A percentile compares a stretch with the other conserved stretches of the same genome.
Evolutionary conservation across 208 protist genomes (phyloP).

Genomic region (Wallacemonas sp.): DNA sequence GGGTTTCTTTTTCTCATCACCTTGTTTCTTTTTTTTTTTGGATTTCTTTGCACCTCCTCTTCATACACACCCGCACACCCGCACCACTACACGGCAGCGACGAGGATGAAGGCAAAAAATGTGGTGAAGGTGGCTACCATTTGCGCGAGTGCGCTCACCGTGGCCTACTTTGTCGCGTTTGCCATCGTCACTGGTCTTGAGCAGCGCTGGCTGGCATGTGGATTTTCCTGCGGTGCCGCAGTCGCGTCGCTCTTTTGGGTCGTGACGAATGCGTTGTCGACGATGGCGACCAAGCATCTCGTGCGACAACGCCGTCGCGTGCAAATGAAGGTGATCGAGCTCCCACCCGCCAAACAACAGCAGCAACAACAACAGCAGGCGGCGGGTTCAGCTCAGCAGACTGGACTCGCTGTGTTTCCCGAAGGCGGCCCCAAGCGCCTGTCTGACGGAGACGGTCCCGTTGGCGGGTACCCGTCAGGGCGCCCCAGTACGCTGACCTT

Average conservation of each 20-base stretch:
- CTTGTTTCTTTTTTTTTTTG: constrained; percentile 1
- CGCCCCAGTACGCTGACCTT: neutral
- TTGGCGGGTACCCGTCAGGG: neutral
- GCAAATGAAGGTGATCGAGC: constrained; percentile 16
- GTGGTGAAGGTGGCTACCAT: constrained; percentile 25
- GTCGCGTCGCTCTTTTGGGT: constrained; percentile 19
- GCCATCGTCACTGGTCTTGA: constrained; percentile 26
- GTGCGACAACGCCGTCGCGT: constrained; percentile 2
- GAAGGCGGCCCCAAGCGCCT: neutral
- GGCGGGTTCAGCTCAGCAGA: neutral
- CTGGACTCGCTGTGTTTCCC: neutral
- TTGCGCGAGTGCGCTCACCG: constrained; percentile 17
- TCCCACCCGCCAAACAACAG: neutral
- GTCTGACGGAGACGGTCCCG: neutral
- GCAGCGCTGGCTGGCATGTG: constrained; percentile 34
- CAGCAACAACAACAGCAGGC: constrained; percentile 10
- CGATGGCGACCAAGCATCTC: neutral
- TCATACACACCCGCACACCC: too few relatives aligned
- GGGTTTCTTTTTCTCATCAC: constrained; percentile 13
- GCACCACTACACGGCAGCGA: too few relatives aligned
- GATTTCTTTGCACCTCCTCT: neutral
- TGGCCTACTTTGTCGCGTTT: constrained; percentile 44
- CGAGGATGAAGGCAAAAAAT: neutral
- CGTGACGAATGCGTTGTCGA: constrained; percentile 15
- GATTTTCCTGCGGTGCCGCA: constrained; percentile 22